Evolutionary conservation across 2,329 filamentous ascomycete species (phyloP), one percentile per base, ranked within the genome.

Genomic region (Epichloe glyceriae): DNA sequence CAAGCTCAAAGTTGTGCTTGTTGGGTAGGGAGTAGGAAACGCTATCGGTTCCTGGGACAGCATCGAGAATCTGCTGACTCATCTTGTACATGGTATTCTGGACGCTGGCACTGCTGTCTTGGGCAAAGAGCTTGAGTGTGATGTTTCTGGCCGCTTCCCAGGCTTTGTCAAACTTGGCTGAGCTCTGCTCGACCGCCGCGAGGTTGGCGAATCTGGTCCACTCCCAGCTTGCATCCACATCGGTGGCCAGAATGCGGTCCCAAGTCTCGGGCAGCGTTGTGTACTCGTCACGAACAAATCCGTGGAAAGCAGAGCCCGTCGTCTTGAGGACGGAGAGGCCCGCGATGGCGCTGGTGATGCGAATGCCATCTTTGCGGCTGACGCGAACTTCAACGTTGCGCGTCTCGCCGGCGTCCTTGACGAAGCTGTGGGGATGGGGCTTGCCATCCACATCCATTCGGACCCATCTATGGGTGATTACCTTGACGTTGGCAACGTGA

Each of bases 1-100:
- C 86, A 67, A 97, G 84, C 70, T 97, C 91, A 64, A 97, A 97
- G 73, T 96, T 97, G 71, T 98, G 93, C 74, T 96, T 97, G 75
- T 98, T 98, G 11, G 93, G 93, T 62, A 98, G 75, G 8, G 84
- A 76, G 66, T 96, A 97, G 60, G 85, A 79, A 41, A 93, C 87
- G 20, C 76, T 74, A 43, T 84, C 79, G 20, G 89, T 78, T 56
- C 83, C 74, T 14, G 88, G 85, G 22, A 83, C 86, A 20, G 75
- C 80, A 8, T 79, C 84, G 49, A 98, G 74, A 58, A 98, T 95
- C 67, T 84, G 74, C 67, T 91, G 85, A 60, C 80, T 83, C 91
- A 98, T 98, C 75, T 96, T 94, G 75, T 96, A 98, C 93, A 98
- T 97, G 54, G 91, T 97, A 61, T 83, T 84, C 72, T 98, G 93